phyloP scores from a whole-genome alignment of 768 basidiomycete species.

The Podaxis pistillaris region DNA sequence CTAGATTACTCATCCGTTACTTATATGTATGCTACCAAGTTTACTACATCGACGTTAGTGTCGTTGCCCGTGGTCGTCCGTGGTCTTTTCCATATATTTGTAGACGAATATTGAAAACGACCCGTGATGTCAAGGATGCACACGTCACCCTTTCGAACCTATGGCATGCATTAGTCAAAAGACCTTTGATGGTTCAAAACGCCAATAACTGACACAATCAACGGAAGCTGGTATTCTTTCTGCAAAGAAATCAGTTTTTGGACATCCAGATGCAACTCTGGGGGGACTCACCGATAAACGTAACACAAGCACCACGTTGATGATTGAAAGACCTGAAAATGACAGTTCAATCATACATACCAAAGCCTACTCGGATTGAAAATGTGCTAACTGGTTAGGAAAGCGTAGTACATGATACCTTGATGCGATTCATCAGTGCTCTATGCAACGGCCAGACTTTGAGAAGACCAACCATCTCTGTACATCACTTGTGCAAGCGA shows the following conservation, averaged over 20 bases:
- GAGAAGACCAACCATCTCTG: neutral
- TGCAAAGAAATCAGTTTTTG: neutral
- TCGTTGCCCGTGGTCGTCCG: neutral
- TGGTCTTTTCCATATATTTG: neutral
- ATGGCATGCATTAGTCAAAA: neutral
- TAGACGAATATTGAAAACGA: conserved; percentile 8
- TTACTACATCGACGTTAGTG: neutral
- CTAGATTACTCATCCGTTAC: too few relatives aligned
- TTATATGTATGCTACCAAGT: neutral
- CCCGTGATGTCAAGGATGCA: conserved; percentile 4
- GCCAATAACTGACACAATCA: neutral
- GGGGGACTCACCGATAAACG: neutral
- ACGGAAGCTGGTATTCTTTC: neutral
- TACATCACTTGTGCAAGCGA: conserved; percentile 2
- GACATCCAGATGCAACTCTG: neutral
- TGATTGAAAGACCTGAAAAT: conserved; percentile 6
- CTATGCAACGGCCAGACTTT: too few relatives aligned
- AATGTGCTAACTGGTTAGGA: neutral
- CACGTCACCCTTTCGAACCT: conserved; percentile 4
- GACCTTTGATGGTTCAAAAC: neutral
- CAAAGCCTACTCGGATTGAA: neutral
- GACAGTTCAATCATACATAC: neutral
- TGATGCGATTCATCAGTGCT: neutral
- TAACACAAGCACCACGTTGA: conserved; percentile 1
- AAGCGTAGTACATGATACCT: conserved; percentile 4